Evolutionary conservation across 768 basidiomycete genomes (phyloP).

Genomic region (Amanita pallidorosea): DNA sequence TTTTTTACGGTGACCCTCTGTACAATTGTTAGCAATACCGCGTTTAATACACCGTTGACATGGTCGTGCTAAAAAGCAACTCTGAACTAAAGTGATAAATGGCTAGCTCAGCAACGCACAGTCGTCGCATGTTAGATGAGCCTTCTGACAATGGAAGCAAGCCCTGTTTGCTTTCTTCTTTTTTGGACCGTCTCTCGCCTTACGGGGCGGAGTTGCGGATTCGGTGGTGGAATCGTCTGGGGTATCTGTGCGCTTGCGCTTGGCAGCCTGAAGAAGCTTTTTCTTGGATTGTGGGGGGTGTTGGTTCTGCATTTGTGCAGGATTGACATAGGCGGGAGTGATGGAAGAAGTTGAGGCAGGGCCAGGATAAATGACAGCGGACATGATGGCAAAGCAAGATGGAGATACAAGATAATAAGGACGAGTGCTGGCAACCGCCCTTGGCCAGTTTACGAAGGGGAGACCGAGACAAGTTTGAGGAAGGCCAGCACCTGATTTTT

Average conservation of each 20-base stretch:
- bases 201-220: conserved; percentile 31
- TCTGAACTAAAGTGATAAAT: conserved; percentile 8
- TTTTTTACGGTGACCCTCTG: conserved; percentile 94
- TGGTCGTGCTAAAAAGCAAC: conserved; percentile 61
- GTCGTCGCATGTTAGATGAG: conserved; percentile 97
- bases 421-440: background rate
- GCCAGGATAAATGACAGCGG: conserved; percentile 11
- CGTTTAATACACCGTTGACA: conserved; percentile 95
- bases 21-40: conserved; percentile 78
- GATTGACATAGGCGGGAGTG: conserved; percentile 27
- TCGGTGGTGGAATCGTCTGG: conserved; percentile 45
- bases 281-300: conserved; percentile 24
- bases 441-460: conserved; percentile 10
- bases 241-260: conserved; percentile 55
- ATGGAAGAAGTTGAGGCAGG: conserved; percentile 21
- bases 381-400: conserved; percentile 12
- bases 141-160: conserved; percentile 94
- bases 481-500: conserved; percentile 3
- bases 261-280: conserved; percentile 23
- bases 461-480: conserved; percentile 17
- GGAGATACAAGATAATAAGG: conserved; percentile 5
- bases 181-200: conserved; percentile 67
- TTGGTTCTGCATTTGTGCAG: conserved; percentile 28
- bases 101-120: conserved; percentile 41
- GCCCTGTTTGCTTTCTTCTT: conserved; percentile 94